A percentile compares a stretch with the other conserved stretches of the same genome.
phyloP scores from a whole-genome alignment of 805 yeast species.

The Priceomyces carsonii region DNA sequence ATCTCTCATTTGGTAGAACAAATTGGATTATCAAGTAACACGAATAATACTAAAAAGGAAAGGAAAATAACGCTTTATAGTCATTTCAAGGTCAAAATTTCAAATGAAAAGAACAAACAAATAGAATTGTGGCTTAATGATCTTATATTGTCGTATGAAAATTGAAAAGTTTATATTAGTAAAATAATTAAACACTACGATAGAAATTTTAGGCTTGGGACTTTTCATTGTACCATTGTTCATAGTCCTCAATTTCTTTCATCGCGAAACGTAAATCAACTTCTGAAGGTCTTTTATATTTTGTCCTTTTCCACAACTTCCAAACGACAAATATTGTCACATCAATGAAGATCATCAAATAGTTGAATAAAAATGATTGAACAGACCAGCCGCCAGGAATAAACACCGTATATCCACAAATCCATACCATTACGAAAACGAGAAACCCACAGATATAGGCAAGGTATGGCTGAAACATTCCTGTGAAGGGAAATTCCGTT shows the following conservation, averaged over 20 bases:
- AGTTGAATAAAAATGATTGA: conserved; percentile 20
- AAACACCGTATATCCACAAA: conserved; percentile 20
- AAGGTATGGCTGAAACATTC: conserved; percentile 62
- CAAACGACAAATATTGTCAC: conserved; percentile 49
- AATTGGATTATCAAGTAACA: too few relatives aligned
- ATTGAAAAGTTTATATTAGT: too few relatives aligned
- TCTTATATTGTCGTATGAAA: too few relatives aligned
- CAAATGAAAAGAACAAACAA: too few relatives aligned
- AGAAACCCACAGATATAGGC: conserved; percentile 39
- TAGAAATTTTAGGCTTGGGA: too few relatives aligned
- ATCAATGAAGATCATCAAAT: conserved; percentile 41
- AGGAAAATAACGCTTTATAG: too few relatives aligned
- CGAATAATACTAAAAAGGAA: too few relatives aligned
- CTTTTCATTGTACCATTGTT: too few relatives aligned
- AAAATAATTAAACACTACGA: too few relatives aligned
- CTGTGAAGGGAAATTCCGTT: conserved; percentile 46
- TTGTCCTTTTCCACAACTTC: conserved; percentile 53
- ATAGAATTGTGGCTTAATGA: too few relatives aligned
- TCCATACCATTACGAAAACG: conserved; percentile 15
- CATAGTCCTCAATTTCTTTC: conserved; percentile 61
- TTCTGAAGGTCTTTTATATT: conserved; percentile 44
- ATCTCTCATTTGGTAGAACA: too few relatives aligned
- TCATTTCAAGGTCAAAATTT: too few relatives aligned
- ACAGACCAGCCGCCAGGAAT: conserved; percentile 26
- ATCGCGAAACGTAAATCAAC: conserved; percentile 58